Evolutionary conservation across 2,329 filamentous ascomycete species (phyloP).

Genomic region (Diaporthe sp.): DNA sequence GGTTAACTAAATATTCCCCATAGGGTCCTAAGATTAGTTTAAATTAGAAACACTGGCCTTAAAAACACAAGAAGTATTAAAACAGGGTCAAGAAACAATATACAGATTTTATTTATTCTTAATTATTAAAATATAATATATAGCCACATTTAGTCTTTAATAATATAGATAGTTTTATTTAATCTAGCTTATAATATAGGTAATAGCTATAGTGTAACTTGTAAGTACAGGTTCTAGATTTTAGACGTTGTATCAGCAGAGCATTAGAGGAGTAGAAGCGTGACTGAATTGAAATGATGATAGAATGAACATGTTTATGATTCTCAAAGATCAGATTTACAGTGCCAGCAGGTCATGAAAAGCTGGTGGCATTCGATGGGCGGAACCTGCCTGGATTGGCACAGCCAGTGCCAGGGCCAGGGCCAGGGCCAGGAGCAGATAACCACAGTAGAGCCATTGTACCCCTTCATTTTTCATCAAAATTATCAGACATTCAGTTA

Average conservation of each 20-base stretch:
- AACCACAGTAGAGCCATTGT: no score
- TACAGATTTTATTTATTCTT: not conserved
- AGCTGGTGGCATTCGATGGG: not conserved
- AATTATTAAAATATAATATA: no score
- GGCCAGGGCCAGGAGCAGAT: no score
- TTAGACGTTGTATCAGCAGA: not conserved
- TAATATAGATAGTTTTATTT: not conserved
- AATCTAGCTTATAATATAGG: not conserved
- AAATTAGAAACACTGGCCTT: not conserved
- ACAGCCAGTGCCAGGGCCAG: not conserved
- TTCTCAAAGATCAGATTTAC: not conserved
- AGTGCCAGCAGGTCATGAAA: not conserved
- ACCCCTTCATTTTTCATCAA: not conserved
- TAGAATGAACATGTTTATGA: not conserved
- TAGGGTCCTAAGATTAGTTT: not conserved
- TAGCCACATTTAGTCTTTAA: not conserved
- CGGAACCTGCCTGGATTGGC: not conserved
- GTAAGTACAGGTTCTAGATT: not conserved
- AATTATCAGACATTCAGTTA: not conserved
- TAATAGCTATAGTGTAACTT: not conserved
- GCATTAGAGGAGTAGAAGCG: accelerated
- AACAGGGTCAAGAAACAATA: not conserved
- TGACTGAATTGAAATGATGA: not conserved
- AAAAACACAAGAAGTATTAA: not conserved
- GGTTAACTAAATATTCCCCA: constrained; percentile 9